Evolutionary conservation across 352 stramenopile species (phyloP).

Genomic region (Phytophthora uliginosa): DNA sequence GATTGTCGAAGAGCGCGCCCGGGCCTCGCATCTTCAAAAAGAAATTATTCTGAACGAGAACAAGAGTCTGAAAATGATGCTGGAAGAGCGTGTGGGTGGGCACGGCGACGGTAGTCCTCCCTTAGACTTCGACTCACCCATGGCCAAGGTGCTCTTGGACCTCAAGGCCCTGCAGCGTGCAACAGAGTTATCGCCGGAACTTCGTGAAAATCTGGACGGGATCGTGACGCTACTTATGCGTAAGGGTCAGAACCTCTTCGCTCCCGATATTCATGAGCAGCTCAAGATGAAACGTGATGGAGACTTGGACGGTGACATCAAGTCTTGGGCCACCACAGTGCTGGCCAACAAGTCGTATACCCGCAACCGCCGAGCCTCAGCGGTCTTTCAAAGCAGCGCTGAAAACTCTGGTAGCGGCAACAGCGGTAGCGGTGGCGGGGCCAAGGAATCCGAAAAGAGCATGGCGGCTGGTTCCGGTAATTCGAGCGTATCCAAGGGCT

Average conservation of each 20-base stretch:
- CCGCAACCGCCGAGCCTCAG: conserved; percentile 66
- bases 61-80: conserved; percentile 86
- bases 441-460: conserved; percentile 32
- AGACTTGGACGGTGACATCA: conserved; percentile 81
- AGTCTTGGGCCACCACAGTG: conserved; percentile 82
- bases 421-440: neutral
- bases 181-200: conserved; percentile 65
- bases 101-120: conserved; percentile 37
- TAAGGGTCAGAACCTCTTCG: conserved; percentile 85
- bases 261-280: conserved; percentile 84
- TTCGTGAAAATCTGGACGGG: conserved; percentile 78
- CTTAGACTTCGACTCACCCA: conserved; percentile 84
- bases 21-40: conserved; percentile 75
- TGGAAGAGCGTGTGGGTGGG: conserved; percentile 61
- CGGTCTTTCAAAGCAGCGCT: conserved; percentile 44
- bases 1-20: conserved; percentile 74
- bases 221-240: conserved; percentile 83
- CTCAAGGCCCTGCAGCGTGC: conserved; percentile 78
- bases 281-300: conserved; percentile 78
- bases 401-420: conserved; percentile 25
- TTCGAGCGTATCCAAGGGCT: conserved; percentile 22
- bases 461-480: conserved; percentile 27
- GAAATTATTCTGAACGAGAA: conserved; percentile 90
- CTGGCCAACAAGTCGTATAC: conserved; percentile 86
- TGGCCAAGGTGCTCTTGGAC: conserved; percentile 83